phyloP scores from a whole-genome alignment of 1,284 basidiomycete species.

The Bondarzewia mesenterica region DNA sequence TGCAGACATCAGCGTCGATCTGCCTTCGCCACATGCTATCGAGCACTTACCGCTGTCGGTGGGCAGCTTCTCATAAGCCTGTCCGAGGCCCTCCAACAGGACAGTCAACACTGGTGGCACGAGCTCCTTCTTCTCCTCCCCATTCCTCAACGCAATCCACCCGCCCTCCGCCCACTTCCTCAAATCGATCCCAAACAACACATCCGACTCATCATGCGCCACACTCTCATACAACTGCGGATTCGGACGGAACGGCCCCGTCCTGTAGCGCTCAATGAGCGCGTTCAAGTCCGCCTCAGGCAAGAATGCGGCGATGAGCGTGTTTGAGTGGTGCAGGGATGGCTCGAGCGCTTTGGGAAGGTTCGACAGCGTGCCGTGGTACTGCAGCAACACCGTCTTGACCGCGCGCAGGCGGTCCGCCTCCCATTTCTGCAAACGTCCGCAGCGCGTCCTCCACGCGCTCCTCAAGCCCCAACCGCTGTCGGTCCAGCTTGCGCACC shows the following conservation, averaged over 20 bases:
- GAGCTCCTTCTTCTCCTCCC: slow-evolving; percentile 50
- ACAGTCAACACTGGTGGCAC: slow-evolving; percentile 73
- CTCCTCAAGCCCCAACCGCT: slow-evolving; percentile 78
- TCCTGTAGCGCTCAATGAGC: slow-evolving; percentile 84
- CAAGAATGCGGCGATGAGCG: slow-evolving; percentile 74
- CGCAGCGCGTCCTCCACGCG: slow-evolving; percentile 77
- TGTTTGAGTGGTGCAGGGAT: slow-evolving; percentile 60
- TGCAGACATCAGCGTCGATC: too few species aligned
- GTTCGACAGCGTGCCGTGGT: slow-evolving; percentile 68
- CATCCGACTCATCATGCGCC: slow-evolving; percentile 72
- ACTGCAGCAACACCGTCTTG: slow-evolving; percentile 80
- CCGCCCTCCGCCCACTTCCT: slow-evolving; percentile 78
- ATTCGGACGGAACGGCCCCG: slow-evolving; percentile 80
- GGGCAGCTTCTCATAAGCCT: slow-evolving; percentile 56
- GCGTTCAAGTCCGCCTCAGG: slow-evolving; percentile 78
- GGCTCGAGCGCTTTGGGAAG: slow-evolving; percentile 59
- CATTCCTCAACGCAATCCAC: slow-evolving; percentile 43
- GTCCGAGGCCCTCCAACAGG: slow-evolving; percentile 56
- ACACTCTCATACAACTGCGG: slow-evolving; percentile 81
- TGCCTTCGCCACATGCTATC: background rate
- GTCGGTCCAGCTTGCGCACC: slow-evolving; percentile 71
- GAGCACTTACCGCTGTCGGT: slow-evolving; percentile 52
- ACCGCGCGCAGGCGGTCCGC: slow-evolving; percentile 73
- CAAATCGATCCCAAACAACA: slow-evolving; percentile 84
- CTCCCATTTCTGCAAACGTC: slow-evolving; percentile 78